Evolutionary conservation across 2,329 filamentous ascomycete genomes (phyloP).

Genomic region (Cladosporium oxysporum): DNA sequence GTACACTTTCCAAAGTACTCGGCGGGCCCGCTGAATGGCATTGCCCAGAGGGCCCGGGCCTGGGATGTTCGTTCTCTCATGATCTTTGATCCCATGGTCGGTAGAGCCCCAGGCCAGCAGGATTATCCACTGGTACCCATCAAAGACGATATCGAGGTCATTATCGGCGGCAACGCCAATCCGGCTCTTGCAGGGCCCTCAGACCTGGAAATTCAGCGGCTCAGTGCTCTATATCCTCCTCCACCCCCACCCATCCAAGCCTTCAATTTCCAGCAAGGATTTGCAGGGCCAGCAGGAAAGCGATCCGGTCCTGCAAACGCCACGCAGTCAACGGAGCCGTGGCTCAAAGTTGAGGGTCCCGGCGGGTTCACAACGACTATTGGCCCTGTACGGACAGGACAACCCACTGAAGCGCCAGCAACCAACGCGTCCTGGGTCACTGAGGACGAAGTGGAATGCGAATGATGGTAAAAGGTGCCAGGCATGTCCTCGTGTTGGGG

Average conservation of each 20-base stretch:
- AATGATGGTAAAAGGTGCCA: no score
- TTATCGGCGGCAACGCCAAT: not conserved
- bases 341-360: not conserved
- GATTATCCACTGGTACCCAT: not conserved
- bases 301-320: not conserved
- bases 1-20: no score
- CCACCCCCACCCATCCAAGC: not conserved
- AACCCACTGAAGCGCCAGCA: not conserved
- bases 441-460: no score
- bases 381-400: not conserved
- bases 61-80: not conserved
- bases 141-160: not conserved
- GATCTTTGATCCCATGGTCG: not conserved
- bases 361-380: not conserved
- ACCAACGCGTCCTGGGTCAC: not conserved
- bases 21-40: no score
- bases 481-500: not conserved
- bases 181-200: not conserved
- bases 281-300: not conserved
- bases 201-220: not conserved
- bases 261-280: not conserved
- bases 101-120: not conserved
- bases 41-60: fast-evolving
- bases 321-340: not conserved
- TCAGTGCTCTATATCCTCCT: not conserved